Base-by-base conservation (phyloP, 352 stramenopile species). In the Phytophthora sansomeana region DNA sequence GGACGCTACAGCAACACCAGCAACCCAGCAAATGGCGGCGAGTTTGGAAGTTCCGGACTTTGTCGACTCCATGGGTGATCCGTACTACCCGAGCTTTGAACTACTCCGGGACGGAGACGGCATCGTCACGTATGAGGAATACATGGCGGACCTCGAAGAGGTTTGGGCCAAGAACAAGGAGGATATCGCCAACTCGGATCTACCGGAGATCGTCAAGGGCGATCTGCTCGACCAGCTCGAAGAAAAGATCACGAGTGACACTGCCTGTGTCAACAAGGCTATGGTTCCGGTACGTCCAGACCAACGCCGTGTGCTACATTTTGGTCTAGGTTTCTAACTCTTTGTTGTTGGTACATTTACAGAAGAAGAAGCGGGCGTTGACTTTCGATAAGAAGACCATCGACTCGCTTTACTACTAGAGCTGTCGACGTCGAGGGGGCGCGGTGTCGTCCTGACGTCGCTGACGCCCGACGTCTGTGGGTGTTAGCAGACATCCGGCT, bases 21-120 rank as follows among this genome's bases (percentile, higher is more conserved):
- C 16, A 14, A 66, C 69, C 2, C 59, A 74, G 24, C 59, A 56
- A n/a, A 42, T 78, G 24, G n/a, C 57, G 4, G 64, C 65, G n/a
- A 63, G 35, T 33, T 38, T 68, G 30, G 33, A 53, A 24, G 61
- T 64, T n/a, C 63, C 60, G 6, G 48, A 79, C 29, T 87, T 81
- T 51, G 70, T 80, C 29, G 46, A 48, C 13, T 57, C 50, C 17
- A 59, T 72, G 35, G 68, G 79, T n/a, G 67, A 85, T 13, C 54
- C 62, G 44, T 74, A 72, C 49, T 87, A 83, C 62, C 78, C 78
- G 11, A 63, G 41, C 19, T 68, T 86, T 30, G 53, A n/a, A n/a
- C n/a, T n/a, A n/a, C n/a, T n/a, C 29, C 33, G 30, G 6, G 74
- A 78, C 47, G 47, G 41, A 10, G 67, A 90, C 49, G 60, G 58